Evolutionary conservation across 805 yeast genomes (phyloP), one percentile per base, ranked within the genome.

Genomic region (Schizosaccharomyces lindneri): DNA sequence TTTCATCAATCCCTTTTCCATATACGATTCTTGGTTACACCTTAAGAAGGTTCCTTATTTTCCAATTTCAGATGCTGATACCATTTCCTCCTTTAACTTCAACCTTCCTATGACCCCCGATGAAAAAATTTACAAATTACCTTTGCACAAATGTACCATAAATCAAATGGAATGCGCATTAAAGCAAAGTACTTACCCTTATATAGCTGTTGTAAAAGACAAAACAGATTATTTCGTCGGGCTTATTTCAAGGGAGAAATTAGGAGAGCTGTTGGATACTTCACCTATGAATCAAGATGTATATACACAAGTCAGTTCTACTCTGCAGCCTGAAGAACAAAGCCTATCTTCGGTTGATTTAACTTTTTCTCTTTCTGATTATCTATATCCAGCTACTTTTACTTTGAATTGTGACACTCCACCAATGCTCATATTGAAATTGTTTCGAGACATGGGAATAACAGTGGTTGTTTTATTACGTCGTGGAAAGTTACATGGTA

Each of bases 1-100:
- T 63, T 75, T 73, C 62, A 82, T 84, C 75, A 46, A 19, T 46
- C 27, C 21, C 13, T 19, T 24, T 19, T 46, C 51, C 51, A 46
- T 46, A n/a, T 46, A 46, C 11, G 51, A 46, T 46, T n/a, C 51
- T 1, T 46, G 51, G 51, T 6, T 46, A 19, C 51, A 46, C 27
- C 17, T 46, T 46, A 46, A 24, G 17, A 46, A 17, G 11, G 4
- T 46, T 2, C 51, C 51, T 24, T 46, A 46, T 17, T 46, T 46
- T 24, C 51, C 51, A 1, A 19, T 24, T 13, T 46, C 51, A n/a
- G 27, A 46, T 17, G 21, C 51, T 17, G 21, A 19, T 19, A 36
- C 3, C 9, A 46, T 19, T 9, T 46, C 27, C n/a, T 46, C 51
- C 11, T 19, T 46, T 19, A n/a, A n/a, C 9, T 46, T 46, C n/a